Conservation (phyloP, 176 grass and related monocot species). For the Ensete ventricosum region DNA sequence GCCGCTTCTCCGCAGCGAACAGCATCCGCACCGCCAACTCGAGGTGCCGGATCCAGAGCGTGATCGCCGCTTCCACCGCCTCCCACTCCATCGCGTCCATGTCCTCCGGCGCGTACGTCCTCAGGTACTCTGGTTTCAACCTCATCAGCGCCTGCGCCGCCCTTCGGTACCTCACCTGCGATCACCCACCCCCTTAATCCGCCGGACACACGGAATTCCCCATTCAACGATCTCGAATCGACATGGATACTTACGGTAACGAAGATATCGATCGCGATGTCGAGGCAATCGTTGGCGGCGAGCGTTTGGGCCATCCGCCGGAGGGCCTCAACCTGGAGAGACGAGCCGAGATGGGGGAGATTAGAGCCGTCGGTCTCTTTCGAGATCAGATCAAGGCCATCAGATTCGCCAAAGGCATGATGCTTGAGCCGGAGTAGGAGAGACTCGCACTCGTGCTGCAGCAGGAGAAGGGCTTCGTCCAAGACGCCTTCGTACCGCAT, state of each 20-base stretch:
- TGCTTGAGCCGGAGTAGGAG: slow-evolving; percentile 48
- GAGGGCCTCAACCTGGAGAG: slow-evolving; percentile 33
- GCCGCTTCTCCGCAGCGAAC: slow-evolving; percentile 38
- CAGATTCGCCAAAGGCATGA: background rate
- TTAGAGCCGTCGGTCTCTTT: background rate
- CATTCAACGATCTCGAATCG: background rate
- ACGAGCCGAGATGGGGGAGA: slow-evolving; percentile 25
- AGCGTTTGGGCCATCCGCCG: slow-evolving; percentile 45
- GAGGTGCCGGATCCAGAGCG: slow-evolving; percentile 46
- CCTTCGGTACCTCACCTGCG: slow-evolving; percentile 46
- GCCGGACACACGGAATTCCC: background rate
- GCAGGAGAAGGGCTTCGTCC: slow-evolving; percentile 45
- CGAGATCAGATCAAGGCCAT: background rate
- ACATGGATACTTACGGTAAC: slow-evolving; percentile 23
- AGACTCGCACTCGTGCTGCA: slow-evolving; percentile 49
- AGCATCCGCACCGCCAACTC: slow-evolving; percentile 37
- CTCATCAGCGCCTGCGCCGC: slow-evolving; percentile 69
- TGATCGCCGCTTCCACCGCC: slow-evolving; percentile 44
- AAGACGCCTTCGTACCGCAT: slow-evolving; percentile 59
- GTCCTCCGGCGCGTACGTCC: slow-evolving; percentile 41
- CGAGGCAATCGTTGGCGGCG: slow-evolving; percentile 52
- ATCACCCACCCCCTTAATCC: background rate
- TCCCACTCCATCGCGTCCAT: slow-evolving; percentile 65
- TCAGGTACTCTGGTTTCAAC: slow-evolving; percentile 51
- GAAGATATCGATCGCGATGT: slow-evolving; percentile 69